Evolutionary conservation across 345 rosid species (phyloP), one percentile per base, ranked within the genome.

Genomic region (Melaleuca alternifolia): DNA sequence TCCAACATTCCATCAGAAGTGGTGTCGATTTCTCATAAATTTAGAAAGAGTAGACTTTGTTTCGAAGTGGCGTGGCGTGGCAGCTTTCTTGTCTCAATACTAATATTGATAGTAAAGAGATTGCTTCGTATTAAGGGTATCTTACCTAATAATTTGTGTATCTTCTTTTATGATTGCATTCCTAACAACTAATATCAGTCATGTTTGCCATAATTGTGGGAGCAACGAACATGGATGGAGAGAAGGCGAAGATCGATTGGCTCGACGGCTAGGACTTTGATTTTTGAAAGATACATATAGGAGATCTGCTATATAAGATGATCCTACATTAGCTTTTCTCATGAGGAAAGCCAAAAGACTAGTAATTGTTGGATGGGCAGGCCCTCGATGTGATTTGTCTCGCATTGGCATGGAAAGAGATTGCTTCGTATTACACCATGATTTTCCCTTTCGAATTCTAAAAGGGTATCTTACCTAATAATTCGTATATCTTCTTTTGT

Each of bases 101-200:
- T 18, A 8, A 30, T 30, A 37, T 21, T 30, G 16, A 62, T 62
- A 30, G 21, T 30, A 11, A 62, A 62, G 5, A n/a, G 76, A 30
- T 30, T 62, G 21, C 37, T 5, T 62, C 15, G 21, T 11, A 3
- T 5, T 15, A 61, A 61, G 41, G 37, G 41, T 62, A 62, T 30
- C 30, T 1, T 14, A 2, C 0, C 1, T 62, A 30, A 10, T 6
- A 7, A 30, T 15, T 62, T 0, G 1, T 7, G 33, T 62, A 2
- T 62, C 76, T 62, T 62, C 76, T 62, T 62, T 41, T 30, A 20
- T 15, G 6, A 15, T 7, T 8, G 6, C 11, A 15, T 30, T 62
- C 76, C n/a, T 30, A 62, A 62, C 20, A 30, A 20, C 16, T 62
- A 16, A 15, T 62, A 30, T 62, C 8, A 62, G 76, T 21, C 75